phyloP scores from a whole-genome alignment of 2,329 filamentous ascomycete genomes.

The Chlorencoelia australis region DNA sequence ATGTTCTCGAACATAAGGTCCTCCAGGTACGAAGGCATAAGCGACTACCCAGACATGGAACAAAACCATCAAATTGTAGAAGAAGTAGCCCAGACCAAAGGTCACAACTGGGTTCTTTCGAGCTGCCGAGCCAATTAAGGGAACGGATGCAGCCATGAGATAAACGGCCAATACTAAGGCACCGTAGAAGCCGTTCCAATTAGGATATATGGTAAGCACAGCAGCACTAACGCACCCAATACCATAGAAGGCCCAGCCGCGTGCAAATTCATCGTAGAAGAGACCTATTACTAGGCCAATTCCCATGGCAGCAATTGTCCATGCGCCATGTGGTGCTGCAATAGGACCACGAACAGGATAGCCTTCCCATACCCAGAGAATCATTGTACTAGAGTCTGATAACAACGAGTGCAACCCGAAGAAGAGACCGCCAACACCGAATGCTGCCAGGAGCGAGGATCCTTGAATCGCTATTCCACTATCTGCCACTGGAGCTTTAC shows the following conservation, averaged over 20 bases:
- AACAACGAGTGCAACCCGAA: slow-evolving; percentile 88
- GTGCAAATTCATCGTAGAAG: slow-evolving; percentile 57
- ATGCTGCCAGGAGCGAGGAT: slow-evolving; percentile 61
- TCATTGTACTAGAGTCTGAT: slow-evolving; percentile 98
- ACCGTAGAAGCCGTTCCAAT: slow-evolving; percentile 89
- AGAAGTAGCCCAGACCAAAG: slow-evolving; percentile 79
- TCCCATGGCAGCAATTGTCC: slow-evolving; percentile 82
- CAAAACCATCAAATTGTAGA: slow-evolving; percentile 92
- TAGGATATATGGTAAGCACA: slow-evolving; percentile 61
- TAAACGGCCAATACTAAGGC: slow-evolving; percentile 68
- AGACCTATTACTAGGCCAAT: slow-evolving; percentile 68
- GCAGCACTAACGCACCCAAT: slow-evolving; percentile 71
- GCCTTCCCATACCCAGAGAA: slow-evolving; percentile 95
- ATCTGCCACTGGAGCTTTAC: slow-evolving; percentile 44
- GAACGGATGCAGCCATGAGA: slow-evolving; percentile 67
- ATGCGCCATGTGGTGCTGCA: slow-evolving; percentile 79
- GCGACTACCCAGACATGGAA: slow-evolving; percentile 98
- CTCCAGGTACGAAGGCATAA: slow-evolving; percentile 94
- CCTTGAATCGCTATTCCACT: slow-evolving; percentile 33
- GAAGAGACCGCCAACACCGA: slow-evolving; percentile 74
- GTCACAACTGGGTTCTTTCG: slow-evolving; percentile 67
- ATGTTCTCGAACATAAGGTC: slow-evolving; percentile 81
- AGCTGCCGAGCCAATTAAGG: slow-evolving; percentile 65
- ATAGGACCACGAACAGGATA: slow-evolving; percentile 84
- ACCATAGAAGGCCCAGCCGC: slow-evolving; percentile 71